These are phyloP conservation scores for Macaranga tanarius DNA, from an alignment of 441 rosid species.

Conservation along the genomic window DNA sequence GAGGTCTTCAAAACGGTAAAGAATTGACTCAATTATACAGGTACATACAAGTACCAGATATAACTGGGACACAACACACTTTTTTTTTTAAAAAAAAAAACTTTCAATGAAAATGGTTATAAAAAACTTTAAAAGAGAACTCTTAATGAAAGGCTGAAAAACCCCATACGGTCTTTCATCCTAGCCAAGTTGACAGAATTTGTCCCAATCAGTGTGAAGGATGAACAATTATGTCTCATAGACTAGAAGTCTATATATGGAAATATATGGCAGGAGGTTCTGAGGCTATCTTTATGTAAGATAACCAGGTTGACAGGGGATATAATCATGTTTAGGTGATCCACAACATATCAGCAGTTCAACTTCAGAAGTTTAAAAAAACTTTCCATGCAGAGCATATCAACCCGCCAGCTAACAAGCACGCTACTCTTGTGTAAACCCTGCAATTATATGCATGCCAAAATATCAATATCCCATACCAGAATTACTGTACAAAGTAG, in stretches of 20 bases:
- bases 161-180: not conserved
- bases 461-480: constrained; percentile 56
- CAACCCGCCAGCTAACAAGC: constrained; percentile 78
- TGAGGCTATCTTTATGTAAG: constrained; percentile 35
- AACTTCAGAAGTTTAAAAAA: constrained; percentile 56
- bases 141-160: not conserved
- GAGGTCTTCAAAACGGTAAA: not conserved
- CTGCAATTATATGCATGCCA: constrained; percentile 83
- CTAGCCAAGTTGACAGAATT: constrained; percentile 20
- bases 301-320: constrained; percentile 24
- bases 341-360: constrained; percentile 42
- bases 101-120: not conserved
- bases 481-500: constrained; percentile 35
- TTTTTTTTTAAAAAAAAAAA: too few species aligned
- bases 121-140: not conserved
- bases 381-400: constrained; percentile 72
- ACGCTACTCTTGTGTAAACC: constrained; percentile 64
- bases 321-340: constrained; percentile 36
- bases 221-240: constrained; percentile 15
- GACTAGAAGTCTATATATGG: constrained; percentile 16
- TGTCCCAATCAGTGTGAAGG: constrained; percentile 19
- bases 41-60: not conserved
- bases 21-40: not conserved
- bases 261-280: constrained; percentile 15
- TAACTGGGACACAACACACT: not conserved